Percentiles rank a stretch among this genome's conserved stretches.
Conservation (phyloP, 1,284 basidiomycete genomes). For the Tremellales sp. region DNA sequence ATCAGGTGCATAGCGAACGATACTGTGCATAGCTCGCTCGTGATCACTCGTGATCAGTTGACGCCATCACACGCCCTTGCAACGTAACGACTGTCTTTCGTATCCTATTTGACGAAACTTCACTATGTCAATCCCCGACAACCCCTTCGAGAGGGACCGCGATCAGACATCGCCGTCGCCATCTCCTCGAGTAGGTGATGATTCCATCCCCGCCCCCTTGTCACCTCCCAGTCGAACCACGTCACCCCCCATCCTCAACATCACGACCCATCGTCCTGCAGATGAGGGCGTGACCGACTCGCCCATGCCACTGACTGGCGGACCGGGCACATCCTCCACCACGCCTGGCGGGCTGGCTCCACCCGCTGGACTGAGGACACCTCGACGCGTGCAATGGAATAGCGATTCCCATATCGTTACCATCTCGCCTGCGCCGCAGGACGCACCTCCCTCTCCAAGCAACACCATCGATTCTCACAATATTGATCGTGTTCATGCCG, state of each 20-base stretch:
- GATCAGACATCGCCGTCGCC: slow-evolving; percentile 2
- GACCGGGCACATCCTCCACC: neutral
- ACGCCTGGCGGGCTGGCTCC: slow-evolving; percentile 4
- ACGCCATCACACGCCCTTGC: too few species aligned
- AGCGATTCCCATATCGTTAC: slow-evolving; percentile 43
- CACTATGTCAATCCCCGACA: slow-evolving; percentile 40
- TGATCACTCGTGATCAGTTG: too few species aligned
- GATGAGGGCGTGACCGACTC: too few species aligned
- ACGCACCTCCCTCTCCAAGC: slow-evolving; percentile 14
- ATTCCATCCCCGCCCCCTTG: slow-evolving; percentile 41
- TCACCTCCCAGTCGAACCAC: slow-evolving; percentile 44
- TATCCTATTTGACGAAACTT: neutral
- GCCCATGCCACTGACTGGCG: neutral
- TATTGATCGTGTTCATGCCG: slow-evolving; percentile 34
- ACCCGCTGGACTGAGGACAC: slow-evolving; percentile 25
- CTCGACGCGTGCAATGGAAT: slow-evolving; percentile 45
- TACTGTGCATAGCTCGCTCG: too few species aligned
- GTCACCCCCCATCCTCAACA: slow-evolving; percentile 1
- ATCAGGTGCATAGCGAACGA: too few species aligned
- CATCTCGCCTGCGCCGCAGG: slow-evolving; percentile 15
- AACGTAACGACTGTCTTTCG: too few species aligned
- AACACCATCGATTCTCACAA: slow-evolving; percentile 30
- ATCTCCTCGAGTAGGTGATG: slow-evolving; percentile 50
- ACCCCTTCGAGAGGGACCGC: slow-evolving; percentile 20
- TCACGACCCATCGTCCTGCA: neutral